Evolutionary conservation across 345 rosid genomes (phyloP), one percentile per base, ranked within the genome.

Genomic region (Sisymbrium altissimum): DNA sequence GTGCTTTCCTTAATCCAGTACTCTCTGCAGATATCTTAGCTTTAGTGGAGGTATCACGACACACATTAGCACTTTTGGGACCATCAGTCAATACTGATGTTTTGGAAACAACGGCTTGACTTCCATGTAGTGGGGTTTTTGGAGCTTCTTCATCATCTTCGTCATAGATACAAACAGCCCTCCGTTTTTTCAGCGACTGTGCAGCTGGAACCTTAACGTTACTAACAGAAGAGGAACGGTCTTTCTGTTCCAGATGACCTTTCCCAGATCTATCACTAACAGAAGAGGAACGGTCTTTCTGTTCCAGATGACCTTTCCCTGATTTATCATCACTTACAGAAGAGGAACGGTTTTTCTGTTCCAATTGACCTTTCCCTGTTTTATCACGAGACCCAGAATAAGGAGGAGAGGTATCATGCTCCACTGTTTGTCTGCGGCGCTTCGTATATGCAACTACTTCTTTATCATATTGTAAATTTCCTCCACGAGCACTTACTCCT

Each of bases 111-210:
- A 54, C 71, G 18, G 74, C 73, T 61, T 82, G 73, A 72, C 82
- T 86, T 73, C 87, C 90, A 79, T 92, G 93, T 75, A 96, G 81
- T 44, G 99, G 99, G 83, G 99, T 92, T 83, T 88, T 93, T 9
- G 95, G 91, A 64, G 73, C 77, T 57, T 81, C 89, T 21, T 86
- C 90, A 55, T 89, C 88, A n/a, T 87, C 91, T 30, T 86, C 97
- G 18, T 86, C 95, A 46, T 64, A 86, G 35, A 92, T 83, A 81
- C 96, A 75, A 75, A 96, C 97, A 54, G 92, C 93, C 86, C 96
- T 89, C 23, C 98, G 85, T 68, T 86, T 89, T 83, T 81, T 92
- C 25, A 69, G 83, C 36, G 66, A 58, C 71, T 79, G 90, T 53
- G 77, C 70, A 73, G 73, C 80, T 76, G 66, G 86, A 58, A 72